phyloP scores from a whole-genome alignment of 352 stramenopile species.

The Pythium phragmitis region DNA sequence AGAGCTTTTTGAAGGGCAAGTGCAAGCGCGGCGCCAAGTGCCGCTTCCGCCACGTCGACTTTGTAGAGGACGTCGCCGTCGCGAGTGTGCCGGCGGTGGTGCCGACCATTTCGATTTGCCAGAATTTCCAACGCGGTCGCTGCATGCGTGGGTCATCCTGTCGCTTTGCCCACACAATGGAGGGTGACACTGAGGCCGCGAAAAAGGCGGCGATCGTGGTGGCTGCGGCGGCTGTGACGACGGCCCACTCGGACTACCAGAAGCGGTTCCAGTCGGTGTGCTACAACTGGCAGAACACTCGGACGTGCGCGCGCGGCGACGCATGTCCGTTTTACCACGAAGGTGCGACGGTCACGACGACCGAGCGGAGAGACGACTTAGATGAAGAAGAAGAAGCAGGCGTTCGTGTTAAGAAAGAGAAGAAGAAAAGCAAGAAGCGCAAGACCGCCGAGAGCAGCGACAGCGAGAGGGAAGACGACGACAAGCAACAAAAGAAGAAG shows the following conservation, averaged over 20 bases:
- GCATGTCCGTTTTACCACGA: slow-evolving; percentile 34
- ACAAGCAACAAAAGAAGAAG: slow-evolving; percentile 15
- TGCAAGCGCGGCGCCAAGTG: slow-evolving; percentile 36
- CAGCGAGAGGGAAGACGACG: slow-evolving; percentile 4
- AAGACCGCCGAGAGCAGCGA: slow-evolving; percentile 2
- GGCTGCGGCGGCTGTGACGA: slow-evolving; percentile 9
- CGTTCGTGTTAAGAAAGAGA: slow-evolving; percentile 5
- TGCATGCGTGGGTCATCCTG: slow-evolving; percentile 30
- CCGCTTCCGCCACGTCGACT: slow-evolving; percentile 30
- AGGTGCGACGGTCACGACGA: background rate
- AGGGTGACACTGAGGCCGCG: background rate
- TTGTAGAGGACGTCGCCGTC: background rate
- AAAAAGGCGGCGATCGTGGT: background rate
- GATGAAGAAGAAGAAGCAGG: slow-evolving; percentile 12
- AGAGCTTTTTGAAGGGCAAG: slow-evolving; percentile 35
- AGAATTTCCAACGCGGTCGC: slow-evolving; percentile 30
- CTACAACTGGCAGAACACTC: slow-evolving; percentile 39
- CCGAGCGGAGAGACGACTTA: slow-evolving; percentile 6
- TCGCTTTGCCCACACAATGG: slow-evolving; percentile 31
- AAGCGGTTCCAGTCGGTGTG: slow-evolving; percentile 40
- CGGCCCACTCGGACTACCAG: slow-evolving; percentile 32
- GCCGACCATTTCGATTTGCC: slow-evolving; percentile 29
- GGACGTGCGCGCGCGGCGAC: slow-evolving; percentile 29
- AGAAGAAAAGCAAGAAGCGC: slow-evolving; percentile 22
- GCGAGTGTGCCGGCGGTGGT: slow-evolving; percentile 5